phyloP scores from a whole-genome alignment of 108 stramenopile species.

The Conticribra weissflogii region DNA sequence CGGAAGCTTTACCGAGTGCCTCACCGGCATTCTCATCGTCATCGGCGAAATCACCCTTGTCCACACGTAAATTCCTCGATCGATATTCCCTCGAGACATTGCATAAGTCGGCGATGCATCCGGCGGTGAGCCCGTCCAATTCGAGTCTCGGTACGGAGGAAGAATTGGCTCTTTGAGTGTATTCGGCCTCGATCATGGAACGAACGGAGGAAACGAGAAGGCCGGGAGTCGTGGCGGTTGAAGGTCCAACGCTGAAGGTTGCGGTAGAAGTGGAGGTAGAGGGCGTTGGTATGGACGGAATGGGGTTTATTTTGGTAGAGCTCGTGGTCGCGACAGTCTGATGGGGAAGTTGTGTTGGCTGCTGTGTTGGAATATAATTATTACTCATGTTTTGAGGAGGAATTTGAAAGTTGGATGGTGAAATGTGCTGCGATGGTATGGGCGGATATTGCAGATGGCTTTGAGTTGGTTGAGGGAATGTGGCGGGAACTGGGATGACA shows the following conservation, averaged over 20 bases:
- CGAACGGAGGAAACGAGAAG: constrained; percentile 49
- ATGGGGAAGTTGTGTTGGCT: not conserved
- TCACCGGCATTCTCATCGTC: constrained; percentile 2
- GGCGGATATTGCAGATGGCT: not conserved
- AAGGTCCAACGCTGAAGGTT: constrained; percentile 16
- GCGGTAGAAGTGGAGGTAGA: constrained; percentile 1
- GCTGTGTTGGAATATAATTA: not conserved
- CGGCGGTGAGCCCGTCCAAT: constrained; percentile 49
- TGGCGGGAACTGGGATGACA: not conserved
- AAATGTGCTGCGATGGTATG: not conserved
- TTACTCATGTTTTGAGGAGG: not conserved
- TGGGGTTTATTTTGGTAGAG: not conserved
- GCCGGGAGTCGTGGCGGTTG: constrained; percentile 35
- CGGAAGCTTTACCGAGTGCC: not conserved
- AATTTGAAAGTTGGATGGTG: not conserved
- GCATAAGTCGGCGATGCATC: constrained; percentile 49
- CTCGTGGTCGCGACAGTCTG: not conserved
- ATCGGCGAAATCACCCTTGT: constrained; percentile 50
- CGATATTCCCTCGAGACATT: constrained; percentile 42
- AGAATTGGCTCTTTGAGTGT: constrained; percentile 9
- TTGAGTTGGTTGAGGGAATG: not conserved
- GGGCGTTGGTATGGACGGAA: not conserved
- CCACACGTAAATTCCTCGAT: constrained; percentile 30
- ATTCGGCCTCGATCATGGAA: constrained; percentile 48
- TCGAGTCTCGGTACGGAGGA: constrained; percentile 30